Evolutionary conservation across 352 stramenopile species (phyloP), one percentile per base, ranked within the genome.

Genomic region (Phytopythium montanum): DNA sequence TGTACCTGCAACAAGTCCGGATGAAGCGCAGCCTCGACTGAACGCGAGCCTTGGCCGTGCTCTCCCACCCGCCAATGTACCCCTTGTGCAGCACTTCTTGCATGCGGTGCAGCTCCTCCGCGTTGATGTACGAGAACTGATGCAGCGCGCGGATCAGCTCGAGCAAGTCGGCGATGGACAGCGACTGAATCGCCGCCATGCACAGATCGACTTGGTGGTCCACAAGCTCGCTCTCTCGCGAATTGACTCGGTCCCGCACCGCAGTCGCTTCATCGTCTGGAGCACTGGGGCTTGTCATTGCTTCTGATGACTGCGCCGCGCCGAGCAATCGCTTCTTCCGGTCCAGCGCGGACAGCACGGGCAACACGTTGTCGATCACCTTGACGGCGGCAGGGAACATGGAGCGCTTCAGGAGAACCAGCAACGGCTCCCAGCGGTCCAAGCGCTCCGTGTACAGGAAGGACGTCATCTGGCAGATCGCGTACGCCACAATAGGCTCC

Each of bases 401-500:
- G 0, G 76, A 70, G 33, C 79, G 73, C 62, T 93, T 91, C 0
- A 95, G 57, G 36, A 95, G 60, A 5, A 91, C 70, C 2, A 95
- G 55, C 29, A 95, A 64, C 1, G 86, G 86, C 41, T 93, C 85
- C 82, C 82, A 95, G 18, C 85, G 82, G 70, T 95, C 86, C 23
- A 95, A 77, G 3, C 81, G 68, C 50, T 88, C 75, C 19, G 64
- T 85, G 56, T 79, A 94, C 34, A 95, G 49, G 44, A 91, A 91
- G 2, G 77, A 87, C 41, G 81, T 87, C 50, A 87, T 74, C 62
- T 95, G 86, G 38, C 84, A 94, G n/a, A 95, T 78, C 5, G 88
- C 70, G 62, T 95, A 95, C 3, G 85, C 82, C 6, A 95, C 86
- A 57, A 95, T 94, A 18, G 86, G 84, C 49, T 95, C 84, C 0